Evolutionary conservation across 2,329 filamentous ascomycete genomes (phyloP).

Genomic region (Calonectria naviculata): DNA sequence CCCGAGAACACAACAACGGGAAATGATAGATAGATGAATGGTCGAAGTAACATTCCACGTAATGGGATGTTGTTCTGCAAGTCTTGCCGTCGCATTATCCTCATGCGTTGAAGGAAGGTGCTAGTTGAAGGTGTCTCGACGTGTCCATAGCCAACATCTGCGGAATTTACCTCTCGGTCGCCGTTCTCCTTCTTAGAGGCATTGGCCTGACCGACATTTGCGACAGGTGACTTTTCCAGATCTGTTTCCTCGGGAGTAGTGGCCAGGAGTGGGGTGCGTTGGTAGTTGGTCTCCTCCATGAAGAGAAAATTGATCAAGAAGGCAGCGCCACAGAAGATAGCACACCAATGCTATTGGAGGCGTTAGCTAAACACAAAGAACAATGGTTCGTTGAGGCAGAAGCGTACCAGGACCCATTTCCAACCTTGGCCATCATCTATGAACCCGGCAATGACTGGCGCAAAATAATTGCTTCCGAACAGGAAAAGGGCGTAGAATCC

Average conservation of each 20-base stretch:
- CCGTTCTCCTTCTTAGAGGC: neutral
- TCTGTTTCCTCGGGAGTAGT: neutral
- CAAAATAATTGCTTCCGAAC: neutral
- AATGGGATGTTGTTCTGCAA: neutral
- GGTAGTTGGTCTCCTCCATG: constrained; percentile 25
- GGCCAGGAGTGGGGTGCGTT: neutral
- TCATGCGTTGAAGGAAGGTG: constrained; percentile 11
- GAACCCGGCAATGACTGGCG: constrained; percentile 4
- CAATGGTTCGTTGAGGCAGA: neutral
- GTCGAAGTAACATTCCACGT: neutral
- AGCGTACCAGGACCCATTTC: constrained; percentile 24
- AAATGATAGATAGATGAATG: constrained; percentile 13
- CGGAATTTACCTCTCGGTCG: neutral
- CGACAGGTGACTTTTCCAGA: neutral
- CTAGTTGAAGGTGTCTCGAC: neutral
- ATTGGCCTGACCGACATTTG: neutral
- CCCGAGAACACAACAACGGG: constrained; percentile 18
- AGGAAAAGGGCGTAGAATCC: neutral
- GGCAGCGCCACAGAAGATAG: constrained; percentile 14
- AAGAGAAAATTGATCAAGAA: constrained; percentile 11
- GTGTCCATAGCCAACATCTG: neutral
- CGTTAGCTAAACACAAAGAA: neutral
- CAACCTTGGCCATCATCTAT: constrained; percentile 23
- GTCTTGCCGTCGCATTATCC: neutral
- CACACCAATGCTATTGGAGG: constrained; percentile 12